Evolutionary conservation across 345 rosid species (phyloP).

Genomic region (Moringa oleifera): DNA sequence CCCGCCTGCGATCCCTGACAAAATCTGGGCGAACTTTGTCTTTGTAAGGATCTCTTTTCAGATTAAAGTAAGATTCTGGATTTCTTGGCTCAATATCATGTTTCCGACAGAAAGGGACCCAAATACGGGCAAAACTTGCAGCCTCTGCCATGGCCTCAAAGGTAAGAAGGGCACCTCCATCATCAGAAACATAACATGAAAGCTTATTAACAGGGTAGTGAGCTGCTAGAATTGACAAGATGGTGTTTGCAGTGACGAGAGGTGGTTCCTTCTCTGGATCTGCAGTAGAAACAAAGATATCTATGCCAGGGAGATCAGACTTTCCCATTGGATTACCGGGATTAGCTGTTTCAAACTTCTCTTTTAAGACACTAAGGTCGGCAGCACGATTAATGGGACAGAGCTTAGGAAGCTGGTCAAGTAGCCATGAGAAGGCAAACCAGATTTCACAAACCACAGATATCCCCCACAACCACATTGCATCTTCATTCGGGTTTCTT

Average conservation of each 20-base stretch:
- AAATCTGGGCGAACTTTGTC: conserved; percentile 61
- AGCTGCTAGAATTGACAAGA: conserved; percentile 69
- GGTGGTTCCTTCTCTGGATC: conserved; percentile 88
- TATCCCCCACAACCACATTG: conserved; percentile 78
- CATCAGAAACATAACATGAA: conserved; percentile 78
- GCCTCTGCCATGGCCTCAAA: conserved; percentile 97
- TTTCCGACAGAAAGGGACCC: conserved; percentile 93
- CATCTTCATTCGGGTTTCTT: conserved; percentile 58
- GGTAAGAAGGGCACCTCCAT: conserved; percentile 75
- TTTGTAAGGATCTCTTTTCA: conserved; percentile 78
- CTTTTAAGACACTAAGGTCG: conserved; percentile 52
- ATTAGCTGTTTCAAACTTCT: conserved; percentile 54
- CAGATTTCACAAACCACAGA: conserved; percentile 76
- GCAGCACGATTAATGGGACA: conserved; percentile 52
- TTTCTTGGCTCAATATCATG: conserved; percentile 72
- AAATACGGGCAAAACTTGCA: conserved; percentile 66
- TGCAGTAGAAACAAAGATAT: conserved; percentile 80
- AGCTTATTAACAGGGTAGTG: conserved; percentile 82
- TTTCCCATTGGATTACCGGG: conserved; percentile 46
- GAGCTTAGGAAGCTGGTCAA: conserved; percentile 83
- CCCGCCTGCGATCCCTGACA: conserved; percentile 63
- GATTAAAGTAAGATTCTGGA: conserved; percentile 72
- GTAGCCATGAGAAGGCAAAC: conserved; percentile 89
- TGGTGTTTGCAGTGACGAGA: conserved; percentile 76
- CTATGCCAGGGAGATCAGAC: conserved; percentile 81